phyloP scores from a whole-genome alignment of 495 filamentous ascomycete genomes.

The Astrocystis sublimbata region DNA sequence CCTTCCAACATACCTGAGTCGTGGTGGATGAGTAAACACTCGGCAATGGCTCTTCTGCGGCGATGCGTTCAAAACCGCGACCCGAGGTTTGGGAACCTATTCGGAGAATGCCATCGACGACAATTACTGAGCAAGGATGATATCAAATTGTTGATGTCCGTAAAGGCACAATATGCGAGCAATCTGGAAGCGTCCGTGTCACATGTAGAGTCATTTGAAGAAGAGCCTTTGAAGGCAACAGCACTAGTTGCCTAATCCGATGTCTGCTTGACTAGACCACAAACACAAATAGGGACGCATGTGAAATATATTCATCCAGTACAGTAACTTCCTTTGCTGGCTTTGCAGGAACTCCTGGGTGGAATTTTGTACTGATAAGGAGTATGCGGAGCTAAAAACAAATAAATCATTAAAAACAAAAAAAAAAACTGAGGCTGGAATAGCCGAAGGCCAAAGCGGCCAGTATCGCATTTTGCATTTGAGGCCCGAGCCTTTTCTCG shows the following conservation, averaged over 20 bases:
- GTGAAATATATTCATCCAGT: background rate
- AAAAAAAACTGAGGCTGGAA: too few relatives aligned
- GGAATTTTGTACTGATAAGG: background rate
- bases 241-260: background rate
- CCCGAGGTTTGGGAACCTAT: constrained; percentile 43
- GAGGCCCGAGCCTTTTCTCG: too few relatives aligned
- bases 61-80: constrained; percentile 45
- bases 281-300: background rate
- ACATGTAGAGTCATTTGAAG: background rate
- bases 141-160: constrained; percentile 13
- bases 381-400: background rate
- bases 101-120: constrained; percentile 37
- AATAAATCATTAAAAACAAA: too few relatives aligned
- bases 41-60: constrained; percentile 41
- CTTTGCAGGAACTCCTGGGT: background rate
- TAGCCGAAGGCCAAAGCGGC: too few relatives aligned
- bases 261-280: background rate
- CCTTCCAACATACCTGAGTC: constrained; percentile 18
- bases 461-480: too few relatives aligned
- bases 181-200: background rate
- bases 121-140: constrained; percentile 2
- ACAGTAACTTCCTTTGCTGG: background rate
- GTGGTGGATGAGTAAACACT: constrained; percentile 42
- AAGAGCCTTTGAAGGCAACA: background rate
- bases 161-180: background rate